Conservation (phyloP, 495 filamentous ascomycete species). For the Annulohypoxylon moriforme region DNA sequence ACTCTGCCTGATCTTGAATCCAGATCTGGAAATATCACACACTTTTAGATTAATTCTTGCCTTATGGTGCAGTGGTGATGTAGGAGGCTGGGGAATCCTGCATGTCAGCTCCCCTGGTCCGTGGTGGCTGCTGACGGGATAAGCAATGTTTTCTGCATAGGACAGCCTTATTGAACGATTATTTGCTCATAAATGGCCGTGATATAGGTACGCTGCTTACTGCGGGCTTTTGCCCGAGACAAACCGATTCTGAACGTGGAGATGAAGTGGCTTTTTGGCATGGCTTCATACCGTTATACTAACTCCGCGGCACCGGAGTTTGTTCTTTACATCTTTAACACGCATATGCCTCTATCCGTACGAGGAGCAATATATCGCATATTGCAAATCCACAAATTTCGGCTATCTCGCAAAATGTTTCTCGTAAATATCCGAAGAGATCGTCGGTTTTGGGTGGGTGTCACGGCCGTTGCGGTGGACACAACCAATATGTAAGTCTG, state of each 20-base stretch:
- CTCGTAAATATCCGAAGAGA: slow-evolving; percentile 1
- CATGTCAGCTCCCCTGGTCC: not conserved
- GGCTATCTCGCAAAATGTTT: not conserved
- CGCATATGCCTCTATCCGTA: not conserved
- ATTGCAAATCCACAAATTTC: not conserved
- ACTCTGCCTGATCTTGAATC: not conserved
- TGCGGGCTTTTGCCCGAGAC: not conserved
- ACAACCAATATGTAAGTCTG: not conserved
- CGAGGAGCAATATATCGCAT: not conserved
- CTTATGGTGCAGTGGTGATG: not conserved
- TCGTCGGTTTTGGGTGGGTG: slow-evolving; percentile 7
- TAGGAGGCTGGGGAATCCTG: not conserved
- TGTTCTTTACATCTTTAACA: not conserved
- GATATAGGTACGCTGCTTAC: not conserved
- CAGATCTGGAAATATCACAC: not conserved
- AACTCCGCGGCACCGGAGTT: not conserved
- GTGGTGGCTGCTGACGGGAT: not conserved
- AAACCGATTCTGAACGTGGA: slow-evolving; percentile 1
- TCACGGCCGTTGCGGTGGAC: slow-evolving; percentile 7
- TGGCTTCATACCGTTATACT: not conserved
- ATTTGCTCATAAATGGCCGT: not conserved
- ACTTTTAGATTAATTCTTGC: not conserved
- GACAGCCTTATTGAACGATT: not conserved
- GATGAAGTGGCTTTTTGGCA: slow-evolving; percentile 15
- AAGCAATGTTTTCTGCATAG: not conserved